Percentiles rank a stretch among this genome's conserved stretches.
phyloP scores from a whole-genome alignment of 345 rosid genomes.

The Xanthoceras sorbifolium region DNA sequence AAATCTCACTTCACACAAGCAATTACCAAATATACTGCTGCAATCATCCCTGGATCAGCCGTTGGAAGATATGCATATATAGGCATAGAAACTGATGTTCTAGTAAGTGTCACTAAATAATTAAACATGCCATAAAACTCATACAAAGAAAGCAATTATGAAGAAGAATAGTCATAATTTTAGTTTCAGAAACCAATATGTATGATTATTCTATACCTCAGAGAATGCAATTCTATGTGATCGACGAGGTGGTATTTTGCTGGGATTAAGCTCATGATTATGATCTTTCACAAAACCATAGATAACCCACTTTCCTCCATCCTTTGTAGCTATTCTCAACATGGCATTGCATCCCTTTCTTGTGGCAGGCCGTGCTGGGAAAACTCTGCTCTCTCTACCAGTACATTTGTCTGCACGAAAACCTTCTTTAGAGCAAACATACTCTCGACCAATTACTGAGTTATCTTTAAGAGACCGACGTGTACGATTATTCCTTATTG shows the following conservation, averaged over 20 bases:
- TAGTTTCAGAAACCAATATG: too few species aligned
- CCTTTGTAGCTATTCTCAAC: constrained; percentile 43
- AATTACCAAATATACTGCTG: neutral
- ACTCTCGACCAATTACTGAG: constrained; percentile 46
- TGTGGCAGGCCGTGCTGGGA: constrained; percentile 32
- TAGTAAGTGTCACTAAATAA: neutral
- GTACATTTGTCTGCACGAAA: constrained; percentile 31
- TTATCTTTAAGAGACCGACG: constrained; percentile 45
- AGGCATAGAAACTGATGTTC: neutral
- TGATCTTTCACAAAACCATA: constrained; percentile 47
- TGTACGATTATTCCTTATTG: constrained; percentile 44
- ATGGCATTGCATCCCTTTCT: constrained; percentile 47
- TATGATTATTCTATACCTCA: constrained; percentile 30
- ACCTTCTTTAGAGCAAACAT: constrained; percentile 47
- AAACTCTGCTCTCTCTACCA: constrained; percentile 22
- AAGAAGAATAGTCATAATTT: neutral
- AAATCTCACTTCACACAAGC: neutral
- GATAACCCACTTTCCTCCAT: constrained; percentile 44
- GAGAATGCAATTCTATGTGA: constrained; percentile 42
- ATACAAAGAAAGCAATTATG: neutral
- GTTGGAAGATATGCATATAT: neutral
- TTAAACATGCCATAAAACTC: neutral
- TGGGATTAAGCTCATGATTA: constrained; percentile 40
- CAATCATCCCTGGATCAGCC: neutral
- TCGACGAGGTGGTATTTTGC: constrained; percentile 38